Base-by-base conservation (phyloP, 2,329 filamentous ascomycete species). In the Trichoderma koningii region DNA sequence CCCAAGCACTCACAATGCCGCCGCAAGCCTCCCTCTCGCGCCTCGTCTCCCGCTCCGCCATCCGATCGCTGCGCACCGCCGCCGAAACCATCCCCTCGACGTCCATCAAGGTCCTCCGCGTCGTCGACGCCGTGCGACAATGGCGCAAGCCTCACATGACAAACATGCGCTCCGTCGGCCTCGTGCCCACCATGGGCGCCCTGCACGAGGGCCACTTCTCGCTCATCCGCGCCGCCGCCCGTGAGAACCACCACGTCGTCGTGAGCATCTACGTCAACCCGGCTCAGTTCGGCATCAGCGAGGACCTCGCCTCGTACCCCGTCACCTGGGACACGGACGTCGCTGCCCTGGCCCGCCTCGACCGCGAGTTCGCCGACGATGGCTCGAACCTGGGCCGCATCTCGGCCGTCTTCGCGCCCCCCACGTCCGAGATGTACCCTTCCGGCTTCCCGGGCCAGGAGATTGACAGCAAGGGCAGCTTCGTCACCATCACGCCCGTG, bases 161-260 rank as follows among this genome's bases (percentile, higher is more conserved):
- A 66, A 83, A 87, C 72, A 85, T 89, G 71, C 86, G 89, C 65
- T 88, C 88, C 51, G 88, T 99, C 65, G 92, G 90, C 66, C 87
- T 99, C 30, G 93, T 99, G 42, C 95, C 95, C 1, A 99, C 95
- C 38, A 98, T 99, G 95, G 95, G 95, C 68, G 95, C 95, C 56
- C 84, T 99, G n/a, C 95, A 99, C 77, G 85, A 88, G 63, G 95
- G 95, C 47, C 95, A 99, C 78, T 79, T 97, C 59, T 90, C 91
- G 3, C 85, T 99, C 23, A 90, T 97, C 72, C 90, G 92, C 66
- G 85, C 88, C 70, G 95, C 95, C 3, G 93, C 93, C 1, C 81
- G 83, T 55, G 92, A 96, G 72, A 95, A 93, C 78, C 89, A 91
- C 69, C 86, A 93, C 71, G 91, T 98, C 64, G 88, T 97, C 67